Percentiles rank a stretch among this genome's conserved stretches.
phyloP scores from a whole-genome alignment of 2,329 filamentous ascomycete species.

The Stachybotrys chartarum region DNA sequence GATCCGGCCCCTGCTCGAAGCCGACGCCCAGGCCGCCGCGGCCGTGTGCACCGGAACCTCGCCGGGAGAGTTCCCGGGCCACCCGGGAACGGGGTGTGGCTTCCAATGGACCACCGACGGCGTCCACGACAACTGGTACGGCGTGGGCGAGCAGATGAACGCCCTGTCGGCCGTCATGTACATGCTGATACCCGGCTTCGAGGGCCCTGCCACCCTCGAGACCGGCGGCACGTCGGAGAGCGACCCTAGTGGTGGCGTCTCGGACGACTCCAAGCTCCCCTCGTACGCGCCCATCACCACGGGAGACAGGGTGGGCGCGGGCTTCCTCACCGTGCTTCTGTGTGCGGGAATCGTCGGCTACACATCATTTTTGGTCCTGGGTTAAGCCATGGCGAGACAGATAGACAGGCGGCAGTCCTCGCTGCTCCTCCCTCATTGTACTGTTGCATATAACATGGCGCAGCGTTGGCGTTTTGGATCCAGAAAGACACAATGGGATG shows the following conservation, averaged over 20 bases:
- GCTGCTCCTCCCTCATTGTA: too few species aligned
- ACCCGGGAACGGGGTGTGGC: conserved; percentile 57
- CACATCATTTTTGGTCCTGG: background rate
- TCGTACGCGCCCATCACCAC: conserved; percentile 31
- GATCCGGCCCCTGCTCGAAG: conserved; percentile 43
- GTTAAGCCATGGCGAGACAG: background rate
- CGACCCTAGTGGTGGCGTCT: conserved; percentile 37
- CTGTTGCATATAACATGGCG: too few species aligned
- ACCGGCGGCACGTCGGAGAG: conserved; percentile 55
- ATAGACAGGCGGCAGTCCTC: too few species aligned
- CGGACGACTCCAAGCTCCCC: conserved; percentile 18
- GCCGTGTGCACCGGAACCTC: conserved; percentile 42
- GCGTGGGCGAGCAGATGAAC: conserved; percentile 65
- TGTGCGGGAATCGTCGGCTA: conserved; percentile 33
- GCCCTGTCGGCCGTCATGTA: conserved; percentile 58
- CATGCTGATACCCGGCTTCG: conserved; percentile 39
- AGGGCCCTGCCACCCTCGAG: conserved; percentile 40
- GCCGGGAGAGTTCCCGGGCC: conserved; percentile 38
- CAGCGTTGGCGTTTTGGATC: too few species aligned
- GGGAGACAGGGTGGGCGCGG: conserved; percentile 47
- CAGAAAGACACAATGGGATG: too few species aligned
- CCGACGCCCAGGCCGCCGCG: conserved; percentile 46
- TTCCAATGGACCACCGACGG: conserved; percentile 51
- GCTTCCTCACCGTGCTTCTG: conserved; percentile 46
- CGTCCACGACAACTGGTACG: conserved; percentile 50